These are phyloP conservation scores for Debaryomyces fabryi DNA, from an alignment of 1,139 yeast genomes.

Conservation along the genomic window DNA sequence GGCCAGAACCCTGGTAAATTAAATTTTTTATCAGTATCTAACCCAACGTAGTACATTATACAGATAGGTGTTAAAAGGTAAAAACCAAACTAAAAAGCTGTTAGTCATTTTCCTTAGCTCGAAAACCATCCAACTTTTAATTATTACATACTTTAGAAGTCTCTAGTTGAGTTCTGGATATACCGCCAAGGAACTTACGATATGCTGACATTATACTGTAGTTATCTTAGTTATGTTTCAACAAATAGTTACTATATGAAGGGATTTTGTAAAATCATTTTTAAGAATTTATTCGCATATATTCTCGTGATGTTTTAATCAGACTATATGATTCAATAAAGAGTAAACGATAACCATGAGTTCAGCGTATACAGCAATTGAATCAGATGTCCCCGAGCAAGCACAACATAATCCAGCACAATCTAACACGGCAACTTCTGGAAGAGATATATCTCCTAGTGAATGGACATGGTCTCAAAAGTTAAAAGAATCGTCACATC, in stretches of 20 bases:
- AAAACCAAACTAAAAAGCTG: constrained; percentile 64
- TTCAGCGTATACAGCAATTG: constrained; percentile 31
- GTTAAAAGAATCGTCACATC: constrained; percentile 72
- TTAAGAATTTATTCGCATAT: constrained; percentile 1
- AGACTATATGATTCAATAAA: neutral
- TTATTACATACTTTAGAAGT: constrained; percentile 58
- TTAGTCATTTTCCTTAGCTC: constrained; percentile 20
- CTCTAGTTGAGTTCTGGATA: constrained; percentile 65
- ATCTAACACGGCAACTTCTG: neutral
- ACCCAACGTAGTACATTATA: constrained; percentile 90
- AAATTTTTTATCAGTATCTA: constrained; percentile 84
- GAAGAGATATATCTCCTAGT: constrained; percentile 14
- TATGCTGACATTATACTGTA: constrained; percentile 14
- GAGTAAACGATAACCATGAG: constrained; percentile 8
- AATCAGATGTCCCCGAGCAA: constrained; percentile 26
- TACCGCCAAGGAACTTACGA: constrained; percentile 36
- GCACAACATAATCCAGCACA: constrained; percentile 2
- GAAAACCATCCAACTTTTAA: neutral
- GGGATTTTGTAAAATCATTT: neutral
- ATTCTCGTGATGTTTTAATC: constrained; percentile 2
- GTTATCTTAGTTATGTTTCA: neutral
- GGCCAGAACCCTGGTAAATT: constrained; percentile 98
- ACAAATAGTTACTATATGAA: neutral
- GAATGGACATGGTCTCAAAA: constrained; percentile 31
- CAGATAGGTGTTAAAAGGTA: constrained; percentile 83